Evolutionary conservation across 2,329 filamentous ascomycete genomes (phyloP).

Genomic region (Fusarium sp.): DNA sequence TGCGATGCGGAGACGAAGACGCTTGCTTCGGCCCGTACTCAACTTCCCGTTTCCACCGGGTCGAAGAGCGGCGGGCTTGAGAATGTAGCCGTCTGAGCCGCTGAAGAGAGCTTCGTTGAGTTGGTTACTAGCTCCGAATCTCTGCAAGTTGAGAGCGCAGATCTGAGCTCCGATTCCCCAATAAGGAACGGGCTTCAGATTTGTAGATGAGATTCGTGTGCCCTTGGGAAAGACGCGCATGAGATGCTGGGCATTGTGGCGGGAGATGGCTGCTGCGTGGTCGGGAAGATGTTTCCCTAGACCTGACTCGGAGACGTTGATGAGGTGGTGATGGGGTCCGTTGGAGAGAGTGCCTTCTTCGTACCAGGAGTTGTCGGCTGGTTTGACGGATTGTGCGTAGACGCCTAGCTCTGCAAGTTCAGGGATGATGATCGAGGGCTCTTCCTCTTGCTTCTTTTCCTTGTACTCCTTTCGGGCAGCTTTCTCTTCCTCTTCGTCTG

Average conservation of each 20-base stretch:
- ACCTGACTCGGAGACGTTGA: constrained; percentile 75
- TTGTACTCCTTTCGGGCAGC: constrained; percentile 64
- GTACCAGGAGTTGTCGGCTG: constrained; percentile 73
- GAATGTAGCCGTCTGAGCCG: constrained; percentile 72
- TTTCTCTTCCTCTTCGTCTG: constrained; percentile 57
- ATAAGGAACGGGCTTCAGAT: constrained; percentile 71
- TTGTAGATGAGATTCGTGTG: constrained; percentile 73
- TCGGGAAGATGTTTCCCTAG: constrained; percentile 63
- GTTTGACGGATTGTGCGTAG: constrained; percentile 77
- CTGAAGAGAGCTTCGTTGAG: constrained; percentile 75
- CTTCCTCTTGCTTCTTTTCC: constrained; percentile 61
- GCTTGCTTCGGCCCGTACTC: constrained; percentile 59
- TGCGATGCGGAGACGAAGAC: constrained; percentile 67
- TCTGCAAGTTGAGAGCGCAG: constrained; percentile 77
- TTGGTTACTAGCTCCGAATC: constrained; percentile 72
- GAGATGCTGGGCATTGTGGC: constrained; percentile 72
- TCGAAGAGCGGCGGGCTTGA: constrained; percentile 72
- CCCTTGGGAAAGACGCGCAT: constrained; percentile 78
- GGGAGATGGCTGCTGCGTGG: constrained; percentile 59
- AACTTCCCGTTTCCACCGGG: constrained; percentile 64
- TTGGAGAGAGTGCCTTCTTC: constrained; percentile 61
- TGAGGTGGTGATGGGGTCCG: constrained; percentile 72
- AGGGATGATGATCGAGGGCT: constrained; percentile 65
- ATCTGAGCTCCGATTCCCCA: constrained; percentile 77
- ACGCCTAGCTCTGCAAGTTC: constrained; percentile 74